Evolutionary conservation across 2,329 filamentous ascomycete species (phyloP).

Genomic region (Lecanoromycetidae sp.): DNA sequence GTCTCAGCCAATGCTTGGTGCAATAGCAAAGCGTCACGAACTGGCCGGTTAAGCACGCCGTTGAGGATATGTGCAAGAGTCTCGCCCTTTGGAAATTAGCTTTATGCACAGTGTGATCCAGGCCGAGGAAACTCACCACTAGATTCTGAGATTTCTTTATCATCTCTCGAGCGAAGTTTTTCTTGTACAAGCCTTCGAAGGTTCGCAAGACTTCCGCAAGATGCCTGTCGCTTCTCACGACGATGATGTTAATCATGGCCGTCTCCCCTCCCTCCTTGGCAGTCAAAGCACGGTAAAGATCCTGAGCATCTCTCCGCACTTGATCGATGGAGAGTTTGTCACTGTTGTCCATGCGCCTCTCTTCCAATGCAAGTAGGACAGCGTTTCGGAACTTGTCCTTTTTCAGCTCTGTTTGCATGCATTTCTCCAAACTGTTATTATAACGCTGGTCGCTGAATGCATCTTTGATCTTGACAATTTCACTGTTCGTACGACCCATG

Average conservation of each 20-base stretch:
- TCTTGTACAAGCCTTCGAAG: slow-evolving; percentile 61
- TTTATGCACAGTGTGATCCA: neutral
- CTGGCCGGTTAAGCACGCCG: slow-evolving; percentile 88
- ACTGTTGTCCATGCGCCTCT: slow-evolving; percentile 67
- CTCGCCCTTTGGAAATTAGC: slow-evolving; percentile 55
- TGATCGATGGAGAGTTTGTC: slow-evolving; percentile 51
- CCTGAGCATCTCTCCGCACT: slow-evolving; percentile 59
- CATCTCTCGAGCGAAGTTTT: slow-evolving; percentile 80
- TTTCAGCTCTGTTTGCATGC: slow-evolving; percentile 85
- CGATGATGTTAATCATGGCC: slow-evolving; percentile 73
- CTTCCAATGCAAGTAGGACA: slow-evolving; percentile 71
- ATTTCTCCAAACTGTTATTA: slow-evolving; percentile 62
- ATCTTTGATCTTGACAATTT: slow-evolving; percentile 75
- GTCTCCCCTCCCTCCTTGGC: slow-evolving; percentile 70
- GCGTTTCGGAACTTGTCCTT: slow-evolving; percentile 94
- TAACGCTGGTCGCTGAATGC: slow-evolving; percentile 90
- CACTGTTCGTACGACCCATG: slow-evolving; percentile 80
- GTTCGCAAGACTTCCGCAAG: slow-evolving; percentile 63
- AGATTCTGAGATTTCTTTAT: slow-evolving; percentile 82
- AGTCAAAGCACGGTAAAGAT: slow-evolving; percentile 56
- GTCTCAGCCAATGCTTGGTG: slow-evolving; percentile 77
- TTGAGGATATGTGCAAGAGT: slow-evolving; percentile 91
- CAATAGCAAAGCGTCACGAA: slow-evolving; percentile 80
- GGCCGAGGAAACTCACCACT: slow-evolving; percentile 53
- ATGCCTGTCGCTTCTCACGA: slow-evolving; percentile 69